These are phyloP conservation scores for Circinella umbellata DNA, from an alignment of 371 early-diverging fungal species.

Conservation along the genomic window DNA sequence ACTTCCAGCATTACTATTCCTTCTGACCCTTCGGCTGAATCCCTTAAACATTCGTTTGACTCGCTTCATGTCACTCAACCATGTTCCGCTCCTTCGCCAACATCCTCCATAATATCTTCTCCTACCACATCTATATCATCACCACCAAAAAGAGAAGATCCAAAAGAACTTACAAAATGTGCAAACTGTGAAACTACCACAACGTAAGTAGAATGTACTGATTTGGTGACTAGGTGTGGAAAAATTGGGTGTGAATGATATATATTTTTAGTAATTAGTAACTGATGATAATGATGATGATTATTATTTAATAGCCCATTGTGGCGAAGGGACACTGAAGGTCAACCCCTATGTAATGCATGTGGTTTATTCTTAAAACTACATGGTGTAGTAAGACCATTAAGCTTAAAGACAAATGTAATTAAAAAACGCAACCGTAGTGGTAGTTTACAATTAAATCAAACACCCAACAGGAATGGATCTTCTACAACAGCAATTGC, in stretches of 20 bases:
- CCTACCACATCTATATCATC: background rate
- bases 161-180: slow-evolving; percentile 48
- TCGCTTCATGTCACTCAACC: slow-evolving; percentile 3
- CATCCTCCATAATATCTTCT: background rate
- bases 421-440: slow-evolving; percentile 81
- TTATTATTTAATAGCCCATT: slow-evolving; percentile 56
- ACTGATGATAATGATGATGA: too few species aligned
- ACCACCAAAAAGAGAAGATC: background rate
- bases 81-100: background rate
- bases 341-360: slow-evolving; percentile 66
- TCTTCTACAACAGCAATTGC: slow-evolving; percentile 1
- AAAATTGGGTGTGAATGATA: too few species aligned
- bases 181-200: slow-evolving; percentile 87
- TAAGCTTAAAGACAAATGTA: slow-evolving; percentile 79
- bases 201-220: slow-evolving; percentile 44
- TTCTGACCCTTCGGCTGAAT: background rate
- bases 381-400: slow-evolving; percentile 82
- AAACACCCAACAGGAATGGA: background rate
- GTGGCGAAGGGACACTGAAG: slow-evolving; percentile 89
- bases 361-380: slow-evolving; percentile 76
- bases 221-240: too few species aligned
- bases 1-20: slow-evolving; percentile 13
- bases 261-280: too few species aligned
- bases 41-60: slow-evolving; percentile 2
- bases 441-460: slow-evolving; percentile 14